Percentiles rank a stretch among this genome's conserved stretches.
phyloP scores from a whole-genome alignment of 2,329 filamentous ascomycete genomes.

The Fusarium oligoseptatum region DNA sequence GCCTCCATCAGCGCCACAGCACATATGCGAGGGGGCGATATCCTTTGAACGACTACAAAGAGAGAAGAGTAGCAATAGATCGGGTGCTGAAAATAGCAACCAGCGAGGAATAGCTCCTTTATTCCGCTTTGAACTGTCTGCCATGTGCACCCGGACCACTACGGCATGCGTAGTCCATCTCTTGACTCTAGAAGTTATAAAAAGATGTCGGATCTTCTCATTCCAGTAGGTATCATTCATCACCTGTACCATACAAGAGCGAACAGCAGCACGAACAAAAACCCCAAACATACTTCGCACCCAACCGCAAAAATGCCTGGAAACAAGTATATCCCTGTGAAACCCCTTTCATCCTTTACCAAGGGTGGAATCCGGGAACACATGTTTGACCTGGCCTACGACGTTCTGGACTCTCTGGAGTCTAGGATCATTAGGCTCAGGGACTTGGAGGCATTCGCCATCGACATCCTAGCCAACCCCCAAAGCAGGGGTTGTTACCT shows the following conservation, averaged over 20 bases:
- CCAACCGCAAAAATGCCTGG: neutral
- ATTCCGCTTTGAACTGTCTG: neutral
- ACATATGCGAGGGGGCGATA: neutral
- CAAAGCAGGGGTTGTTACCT: no score
- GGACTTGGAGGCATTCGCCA: neutral
- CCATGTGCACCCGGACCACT: neutral
- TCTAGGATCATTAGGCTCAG: neutral
- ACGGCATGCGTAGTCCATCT: no score
- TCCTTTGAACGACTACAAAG: neutral
- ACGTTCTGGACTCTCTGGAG: neutral
- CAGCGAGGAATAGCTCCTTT: neutral
- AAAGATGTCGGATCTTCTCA: neutral
- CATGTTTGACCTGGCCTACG: neutral
- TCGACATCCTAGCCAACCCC: neutral
- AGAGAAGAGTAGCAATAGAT: neutral
- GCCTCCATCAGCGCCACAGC: neutral
- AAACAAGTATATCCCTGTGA: neutral
- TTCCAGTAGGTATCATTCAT: neutral
- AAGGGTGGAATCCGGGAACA: neutral
- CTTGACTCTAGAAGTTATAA: neutral
- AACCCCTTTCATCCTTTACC: neutral
- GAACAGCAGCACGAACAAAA: neutral
- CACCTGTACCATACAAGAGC: no score
- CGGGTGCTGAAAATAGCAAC: neutral
- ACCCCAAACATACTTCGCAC: no score